Percentiles rank a stretch among this genome's conserved stretches.
Evolutionary conservation across 108 stramenopile species (phyloP).

Genomic region (Conticribra weissflogii): DNA sequence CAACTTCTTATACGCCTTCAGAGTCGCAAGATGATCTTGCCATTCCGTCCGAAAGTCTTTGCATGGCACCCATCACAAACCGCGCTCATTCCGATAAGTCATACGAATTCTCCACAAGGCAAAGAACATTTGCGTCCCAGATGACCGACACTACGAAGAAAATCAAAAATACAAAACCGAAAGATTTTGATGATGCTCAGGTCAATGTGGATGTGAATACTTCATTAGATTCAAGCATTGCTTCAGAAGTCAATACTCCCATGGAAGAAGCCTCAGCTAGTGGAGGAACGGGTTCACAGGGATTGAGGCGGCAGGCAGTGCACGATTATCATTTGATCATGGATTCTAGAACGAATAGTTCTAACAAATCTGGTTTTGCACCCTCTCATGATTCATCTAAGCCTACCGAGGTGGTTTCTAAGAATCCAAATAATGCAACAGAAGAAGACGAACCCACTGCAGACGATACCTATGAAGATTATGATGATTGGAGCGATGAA

Average conservation of each 20-base stretch:
- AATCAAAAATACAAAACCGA: constrained; percentile 20
- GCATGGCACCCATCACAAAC: not conserved
- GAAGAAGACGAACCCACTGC: not conserved
- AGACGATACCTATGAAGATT: constrained; percentile 9
- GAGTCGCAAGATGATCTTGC: not conserved
- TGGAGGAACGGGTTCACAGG: not conserved
- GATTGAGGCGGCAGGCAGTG: not conserved
- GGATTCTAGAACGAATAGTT: no score
- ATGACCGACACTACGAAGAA: constrained; percentile 44
- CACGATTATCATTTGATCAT: no score
- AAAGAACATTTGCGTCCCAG: constrained; percentile 35
- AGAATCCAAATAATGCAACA: no score
- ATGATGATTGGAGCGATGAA: constrained; percentile 48
- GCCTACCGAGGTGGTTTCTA: no score
- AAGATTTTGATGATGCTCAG: constrained; percentile 30
- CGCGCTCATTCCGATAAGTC: constrained; percentile 21
- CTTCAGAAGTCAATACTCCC: not conserved
- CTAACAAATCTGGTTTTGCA: no score
- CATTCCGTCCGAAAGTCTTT: not conserved
- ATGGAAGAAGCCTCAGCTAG: not conserved
- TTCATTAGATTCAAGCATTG: constrained; percentile 6
- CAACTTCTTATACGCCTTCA: not conserved
- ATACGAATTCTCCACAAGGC: constrained; percentile 18
- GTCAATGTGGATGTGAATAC: constrained; percentile 18
- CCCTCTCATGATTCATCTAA: no score